Percentiles rank a stretch among this genome's conserved stretches.
phyloP scores from a whole-genome alignment of 2,329 filamentous ascomycete species.

The Stromatinia cepivora region DNA sequence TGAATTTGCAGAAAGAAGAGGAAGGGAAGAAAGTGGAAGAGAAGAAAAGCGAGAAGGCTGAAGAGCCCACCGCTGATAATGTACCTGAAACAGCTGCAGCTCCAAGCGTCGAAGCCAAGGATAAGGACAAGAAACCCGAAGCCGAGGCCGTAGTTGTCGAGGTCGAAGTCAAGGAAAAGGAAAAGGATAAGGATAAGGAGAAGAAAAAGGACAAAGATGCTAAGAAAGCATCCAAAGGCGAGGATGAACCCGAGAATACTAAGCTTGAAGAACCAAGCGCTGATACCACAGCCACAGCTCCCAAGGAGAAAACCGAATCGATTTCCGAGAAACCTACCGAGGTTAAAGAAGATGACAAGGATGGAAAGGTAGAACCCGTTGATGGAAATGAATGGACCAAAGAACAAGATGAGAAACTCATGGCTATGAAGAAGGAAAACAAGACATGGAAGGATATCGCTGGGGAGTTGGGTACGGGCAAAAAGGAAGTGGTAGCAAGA shows the following conservation, averaged over 20 bases:
- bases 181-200: neutral
- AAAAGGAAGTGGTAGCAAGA: slow-evolving; percentile 27
- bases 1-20: slow-evolving; percentile 17
- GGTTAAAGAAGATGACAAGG: slow-evolving; percentile 11
- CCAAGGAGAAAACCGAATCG: slow-evolving; percentile 14
- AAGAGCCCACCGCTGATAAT: slow-evolving; percentile 13
- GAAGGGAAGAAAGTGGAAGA: slow-evolving; percentile 6
- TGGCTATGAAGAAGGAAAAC: slow-evolving; percentile 34
- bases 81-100: neutral
- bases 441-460: slow-evolving; percentile 35
- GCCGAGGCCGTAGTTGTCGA: neutral
- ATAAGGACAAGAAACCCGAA: neutral
- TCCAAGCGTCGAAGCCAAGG: neutral
- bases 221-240: slow-evolving; percentile 4
- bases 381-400: slow-evolving; percentile 29
- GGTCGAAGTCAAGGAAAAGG: slow-evolving; percentile 4
- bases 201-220: slow-evolving; percentile 1
- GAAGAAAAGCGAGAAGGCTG: slow-evolving; percentile 23
- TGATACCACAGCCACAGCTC: slow-evolving; percentile 17
- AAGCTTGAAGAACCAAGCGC: slow-evolving; percentile 4
- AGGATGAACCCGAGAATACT: slow-evolving; percentile 1
- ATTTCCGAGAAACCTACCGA: neutral
- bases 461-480: slow-evolving; percentile 20
- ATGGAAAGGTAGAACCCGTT: slow-evolving; percentile 7
- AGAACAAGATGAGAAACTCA: slow-evolving; percentile 36